Evolutionary conservation across 2,329 filamentous ascomycete species (phyloP), one percentile per base, ranked within the genome.

Genomic region (Emmonsiellopsis sp.): DNA sequence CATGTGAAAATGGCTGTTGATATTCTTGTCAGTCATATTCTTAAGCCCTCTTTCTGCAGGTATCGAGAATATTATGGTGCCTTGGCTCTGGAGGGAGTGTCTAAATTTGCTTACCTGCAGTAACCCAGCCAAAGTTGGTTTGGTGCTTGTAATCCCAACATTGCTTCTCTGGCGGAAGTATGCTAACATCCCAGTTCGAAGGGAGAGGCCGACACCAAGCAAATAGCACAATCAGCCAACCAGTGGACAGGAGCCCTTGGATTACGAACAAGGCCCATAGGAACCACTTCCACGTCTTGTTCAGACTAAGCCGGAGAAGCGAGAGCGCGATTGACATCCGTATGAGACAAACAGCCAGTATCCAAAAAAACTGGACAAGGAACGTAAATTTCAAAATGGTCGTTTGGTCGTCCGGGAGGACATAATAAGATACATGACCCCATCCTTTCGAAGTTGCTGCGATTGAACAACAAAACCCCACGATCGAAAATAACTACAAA

Each of bases 271-370:
- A 42, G 21, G 36, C 36, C 34, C 39, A 51, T 11, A 51, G 34
- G 10, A 36, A 21, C 21, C 34, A 11, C 36, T 32, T 42, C 48
- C 48, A 51, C 14, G 11, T 7, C 32, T 5, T 31, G 36, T 51
- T 51, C 14, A 51, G n/a, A 36, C 48, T 51, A 10, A 51, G 48
- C n/a, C 48, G 34, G 14, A 51, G 48, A 21, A 51, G 39, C 4
- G 48, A 51, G 14, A 51, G 10, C 2, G 48, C 48, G 10, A 51
- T 36, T 9, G 48, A 51, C 27, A 42, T 42, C 33, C 48, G n/a
- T 17, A 51, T 42, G 3, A 51, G 14, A 14, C 34, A 51, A 36
- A 51, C 31, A 21, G 48, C 13, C 32, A 51, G 17, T 17, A 42
- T 42, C 36, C 39, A 51, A 21, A 42, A n/a, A 17, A 51, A n/a